A percentile compares a stretch with the other conserved stretches of the same genome.
These are phyloP conservation scores for Petrea volubilis DNA, from an alignment of 257 asterid genomes.

Conservation along the genomic window DNA sequence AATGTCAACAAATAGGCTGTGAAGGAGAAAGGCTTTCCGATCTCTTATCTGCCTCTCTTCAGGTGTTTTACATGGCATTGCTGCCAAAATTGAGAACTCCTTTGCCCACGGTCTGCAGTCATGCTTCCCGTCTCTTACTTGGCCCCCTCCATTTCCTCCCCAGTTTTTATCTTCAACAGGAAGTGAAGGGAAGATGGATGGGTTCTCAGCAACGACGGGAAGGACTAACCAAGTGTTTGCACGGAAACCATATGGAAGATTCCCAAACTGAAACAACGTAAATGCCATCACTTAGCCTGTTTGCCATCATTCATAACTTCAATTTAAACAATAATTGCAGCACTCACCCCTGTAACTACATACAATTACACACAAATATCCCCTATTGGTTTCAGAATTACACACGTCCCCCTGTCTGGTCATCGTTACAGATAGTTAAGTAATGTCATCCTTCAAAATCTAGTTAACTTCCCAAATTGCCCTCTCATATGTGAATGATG, in stretches of 20 bases:
- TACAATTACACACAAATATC: too few relatives aligned
- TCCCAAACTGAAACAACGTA: conserved; percentile 59
- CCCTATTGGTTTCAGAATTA: too few relatives aligned
- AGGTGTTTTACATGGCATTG: conserved; percentile 77
- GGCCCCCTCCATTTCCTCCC: conserved; percentile 92
- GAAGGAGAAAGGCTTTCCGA: conserved; percentile 79
- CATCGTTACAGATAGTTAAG: too few relatives aligned
- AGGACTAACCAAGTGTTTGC: conserved; percentile 85
- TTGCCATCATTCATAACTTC: conserved; percentile 4
- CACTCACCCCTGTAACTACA: too few relatives aligned
- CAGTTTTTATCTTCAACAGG: conserved; percentile 75
- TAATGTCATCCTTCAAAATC: too few relatives aligned
- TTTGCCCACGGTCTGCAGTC: conserved; percentile 65
- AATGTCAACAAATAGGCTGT: conserved; percentile 71
- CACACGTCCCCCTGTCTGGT: too few relatives aligned
- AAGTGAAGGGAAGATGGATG: conserved; percentile 58
- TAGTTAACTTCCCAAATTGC: too few relatives aligned
- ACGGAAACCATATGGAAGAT: conserved; percentile 82
- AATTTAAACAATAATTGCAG: too few relatives aligned
- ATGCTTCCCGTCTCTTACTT: conserved; percentile 55
- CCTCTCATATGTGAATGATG: too few relatives aligned
- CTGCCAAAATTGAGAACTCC: conserved; percentile 62
- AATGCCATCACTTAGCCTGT: conserved; percentile 4
- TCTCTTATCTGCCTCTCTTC: conserved; percentile 75
- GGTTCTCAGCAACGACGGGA: conserved; percentile 58